These are phyloP conservation scores for Trichosporon sp. DNA, from an alignment of 1,284 basidiomycete genomes.

Conservation along the genomic window DNA sequence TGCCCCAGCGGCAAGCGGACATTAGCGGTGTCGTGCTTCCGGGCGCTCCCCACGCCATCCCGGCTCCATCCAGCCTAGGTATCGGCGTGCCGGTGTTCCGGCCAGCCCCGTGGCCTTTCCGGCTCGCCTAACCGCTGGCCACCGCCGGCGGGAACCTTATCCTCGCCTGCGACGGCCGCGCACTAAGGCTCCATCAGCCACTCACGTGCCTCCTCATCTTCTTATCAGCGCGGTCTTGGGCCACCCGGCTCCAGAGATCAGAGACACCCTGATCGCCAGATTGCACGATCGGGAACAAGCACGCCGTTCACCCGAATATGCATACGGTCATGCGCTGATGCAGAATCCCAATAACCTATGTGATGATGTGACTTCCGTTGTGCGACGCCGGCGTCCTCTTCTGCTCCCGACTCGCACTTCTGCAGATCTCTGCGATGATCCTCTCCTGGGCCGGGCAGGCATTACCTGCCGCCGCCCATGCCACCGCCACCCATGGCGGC, in stretches of 20 bases:
- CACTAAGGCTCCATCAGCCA: background rate
- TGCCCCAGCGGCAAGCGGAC: background rate
- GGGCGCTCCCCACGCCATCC: background rate
- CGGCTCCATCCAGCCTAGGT: background rate
- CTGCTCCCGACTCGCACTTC: too few relatives aligned
- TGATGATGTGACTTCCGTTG: background rate
- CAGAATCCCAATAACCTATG: slow-evolving; percentile 1
- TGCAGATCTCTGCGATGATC: background rate
- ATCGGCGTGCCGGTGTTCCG: background rate
- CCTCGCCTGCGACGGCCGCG: background rate
- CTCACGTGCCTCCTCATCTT: background rate
- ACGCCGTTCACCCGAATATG: background rate
- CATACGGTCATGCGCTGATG: background rate
- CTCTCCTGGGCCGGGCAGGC: background rate
- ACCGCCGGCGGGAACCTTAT: background rate
- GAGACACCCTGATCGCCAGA: background rate
- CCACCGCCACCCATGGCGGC: background rate
- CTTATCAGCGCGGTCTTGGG: background rate
- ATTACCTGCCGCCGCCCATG: slow-evolving; percentile 1
- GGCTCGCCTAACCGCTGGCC: background rate
- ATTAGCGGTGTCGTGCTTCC: background rate
- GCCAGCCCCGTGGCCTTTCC: background rate
- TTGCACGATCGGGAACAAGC: background rate
- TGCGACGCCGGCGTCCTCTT: background rate
- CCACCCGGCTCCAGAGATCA: background rate